These are phyloP conservation scores for Arachis monticola DNA, from an alignment of 331 rosid genomes.

Conservation along the genomic window DNA sequence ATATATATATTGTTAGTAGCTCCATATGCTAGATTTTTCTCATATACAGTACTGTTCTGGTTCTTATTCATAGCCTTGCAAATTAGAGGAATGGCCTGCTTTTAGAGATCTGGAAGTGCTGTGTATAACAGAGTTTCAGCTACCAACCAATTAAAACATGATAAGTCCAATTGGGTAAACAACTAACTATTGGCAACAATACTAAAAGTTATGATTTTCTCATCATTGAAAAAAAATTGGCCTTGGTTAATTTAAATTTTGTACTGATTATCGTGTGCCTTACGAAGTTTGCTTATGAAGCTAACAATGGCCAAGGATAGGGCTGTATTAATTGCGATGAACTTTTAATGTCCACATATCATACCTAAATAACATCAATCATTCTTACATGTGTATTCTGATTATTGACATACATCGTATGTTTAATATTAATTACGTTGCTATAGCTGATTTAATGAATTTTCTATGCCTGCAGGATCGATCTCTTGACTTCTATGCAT, in stretches of 20 bases:
- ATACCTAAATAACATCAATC: background rate
- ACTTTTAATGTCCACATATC: constrained; percentile 9
- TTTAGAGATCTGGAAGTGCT: background rate
- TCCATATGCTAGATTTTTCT: too few species aligned
- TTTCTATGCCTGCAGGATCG: constrained; percentile 67
- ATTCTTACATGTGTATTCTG: constrained; percentile 12
- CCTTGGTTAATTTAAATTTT: background rate
- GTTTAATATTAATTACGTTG: constrained; percentile 13
- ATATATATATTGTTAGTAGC: too few species aligned
- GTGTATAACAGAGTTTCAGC: constrained; percentile 6
- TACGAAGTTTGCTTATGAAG: background rate
- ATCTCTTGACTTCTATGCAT: constrained; percentile 68
- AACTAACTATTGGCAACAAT: background rate
- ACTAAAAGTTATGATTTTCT: background rate
- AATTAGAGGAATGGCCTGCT: background rate
- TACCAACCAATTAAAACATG: background rate
- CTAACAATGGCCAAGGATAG: constrained; percentile 5
- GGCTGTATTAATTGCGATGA: constrained; percentile 15
- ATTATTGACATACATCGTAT: constrained; percentile 8
- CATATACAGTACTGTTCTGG: too few species aligned
- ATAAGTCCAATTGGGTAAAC: background rate
- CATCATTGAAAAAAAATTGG: background rate
- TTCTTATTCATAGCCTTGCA: too few species aligned
- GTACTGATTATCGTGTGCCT: background rate
- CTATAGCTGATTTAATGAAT: constrained; percentile 30